phyloP scores from a whole-genome alignment of 2,329 filamentous ascomycete species.

The Aschersonia sp. region DNA sequence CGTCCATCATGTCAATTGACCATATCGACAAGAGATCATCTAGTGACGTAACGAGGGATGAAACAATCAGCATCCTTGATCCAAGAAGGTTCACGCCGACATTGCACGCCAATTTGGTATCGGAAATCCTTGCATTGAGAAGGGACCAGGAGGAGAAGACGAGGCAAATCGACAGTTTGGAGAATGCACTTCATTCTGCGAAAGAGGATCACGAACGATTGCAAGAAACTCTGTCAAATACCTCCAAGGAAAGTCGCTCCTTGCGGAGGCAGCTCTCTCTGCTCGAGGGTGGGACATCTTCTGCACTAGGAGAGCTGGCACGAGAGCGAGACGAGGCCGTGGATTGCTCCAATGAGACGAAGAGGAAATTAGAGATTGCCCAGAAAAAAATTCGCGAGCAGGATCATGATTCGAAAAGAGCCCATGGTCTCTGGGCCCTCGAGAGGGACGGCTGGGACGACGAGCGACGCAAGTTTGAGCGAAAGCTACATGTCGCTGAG shows the following conservation, averaged over 20 bases:
- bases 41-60: constrained; percentile 47
- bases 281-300: constrained; percentile 76
- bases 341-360: constrained; percentile 56
- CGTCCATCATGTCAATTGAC: constrained; percentile 30
- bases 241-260: constrained; percentile 62
- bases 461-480: constrained; percentile 68
- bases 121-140: constrained; percentile 77
- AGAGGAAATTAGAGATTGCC: constrained; percentile 58
- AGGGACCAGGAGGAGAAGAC: constrained; percentile 85
- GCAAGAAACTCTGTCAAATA: constrained; percentile 44
- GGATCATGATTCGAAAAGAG: constrained; percentile 69
- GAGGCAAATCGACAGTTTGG: constrained; percentile 72
- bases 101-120: constrained; percentile 83
- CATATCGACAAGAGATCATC: constrained; percentile 33
- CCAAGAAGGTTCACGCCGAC: constrained; percentile 90
- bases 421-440: constrained; percentile 66
- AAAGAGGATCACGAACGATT: constrained; percentile 63
- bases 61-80: constrained; percentile 63
- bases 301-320: constrained; percentile 69
- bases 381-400: constrained; percentile 67
- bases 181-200: constrained; percentile 55
- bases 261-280: constrained; percentile 75
- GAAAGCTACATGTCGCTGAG: constrained; percentile 81
- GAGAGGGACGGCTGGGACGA: constrained; percentile 79
- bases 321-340: constrained; percentile 77